Evolutionary conservation across 2,329 filamentous ascomycete genomes (phyloP), one percentile per base, ranked within the genome.

Genomic region (Xylariaceae sp.): DNA sequence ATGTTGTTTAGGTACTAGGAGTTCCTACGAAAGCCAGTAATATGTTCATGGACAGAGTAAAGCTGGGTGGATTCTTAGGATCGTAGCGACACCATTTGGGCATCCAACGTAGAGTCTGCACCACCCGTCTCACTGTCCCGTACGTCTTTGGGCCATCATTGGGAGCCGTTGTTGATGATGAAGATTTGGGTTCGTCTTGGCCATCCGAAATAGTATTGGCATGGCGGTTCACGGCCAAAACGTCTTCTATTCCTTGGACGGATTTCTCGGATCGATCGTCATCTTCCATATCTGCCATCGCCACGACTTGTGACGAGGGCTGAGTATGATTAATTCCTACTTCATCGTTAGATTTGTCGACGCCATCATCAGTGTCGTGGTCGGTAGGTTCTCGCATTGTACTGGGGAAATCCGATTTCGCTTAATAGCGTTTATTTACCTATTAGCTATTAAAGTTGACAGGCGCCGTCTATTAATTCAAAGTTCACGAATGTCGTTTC

Each of bases 81-180:
- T 91, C 80, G 75, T 87, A 93, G 44, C 89, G 84, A 69, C 88
- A 89, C 62, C 82, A 79, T 50, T 78, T 78, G 0, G 89, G 89
- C 37, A 82, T 85, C 80, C 83, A 90, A 37, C 75, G 76, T 16
- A 87, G 48, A 2, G 74, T 54, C 2, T 18, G 50, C 43, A 63
- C 43, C 32, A 63, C 61, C 61, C 44, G 67, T 19, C 40, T 46
- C 40, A 62, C 18, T 12, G 46, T 23, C 2, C 26, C 16, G 7
- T 20, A 26, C 10, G 29, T 29, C 32, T 29, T 48, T 7, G 52
- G 29, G n/a, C 48, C 43, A 7, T 44, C 20, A 10, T 18, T n/a
- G n/a, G n/a, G 2, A 37, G 12, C 32, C 1, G 18, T 29, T 40
- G 26, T n/a, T 7, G 26, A 43, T 7, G 26, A 43, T 14, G 32